phyloP scores from a whole-genome alignment of 805 yeast genomes.

The Saturnispora galanensis region DNA sequence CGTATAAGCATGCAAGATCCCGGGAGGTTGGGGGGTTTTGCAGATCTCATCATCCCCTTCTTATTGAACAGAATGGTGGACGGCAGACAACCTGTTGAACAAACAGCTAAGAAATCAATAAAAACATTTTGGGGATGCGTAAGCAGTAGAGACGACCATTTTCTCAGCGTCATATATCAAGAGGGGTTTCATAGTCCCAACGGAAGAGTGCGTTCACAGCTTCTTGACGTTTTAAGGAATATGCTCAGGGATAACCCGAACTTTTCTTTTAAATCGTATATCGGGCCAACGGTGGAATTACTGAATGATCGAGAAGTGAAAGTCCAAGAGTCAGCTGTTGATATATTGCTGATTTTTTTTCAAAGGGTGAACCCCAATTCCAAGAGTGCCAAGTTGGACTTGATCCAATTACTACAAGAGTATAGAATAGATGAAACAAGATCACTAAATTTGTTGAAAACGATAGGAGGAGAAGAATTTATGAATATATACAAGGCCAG shows the following conservation, averaged over 20 bases:
- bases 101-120: slow-evolving; percentile 41
- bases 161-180: slow-evolving; percentile 36
- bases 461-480: slow-evolving; percentile 18
- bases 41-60: slow-evolving; percentile 40
- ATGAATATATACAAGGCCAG: slow-evolving; percentile 14
- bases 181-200: slow-evolving; percentile 34
- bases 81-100: slow-evolving; percentile 26
- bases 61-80: slow-evolving; percentile 39
- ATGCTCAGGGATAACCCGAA: slow-evolving; percentile 30
- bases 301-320: slow-evolving; percentile 14
- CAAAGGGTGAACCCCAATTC: slow-evolving; percentile 22
- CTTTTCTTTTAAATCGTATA: slow-evolving; percentile 22
- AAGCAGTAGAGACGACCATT: slow-evolving; percentile 20
- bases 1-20: slow-evolving; percentile 50
- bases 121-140: slow-evolving; percentile 42
- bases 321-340: slow-evolving; percentile 15
- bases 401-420: slow-evolving; percentile 31
- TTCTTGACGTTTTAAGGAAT: slow-evolving; percentile 36
- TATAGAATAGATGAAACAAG: slow-evolving; percentile 24
- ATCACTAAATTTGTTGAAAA: slow-evolving; percentile 19
- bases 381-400: slow-evolving; percentile 35
- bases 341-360: slow-evolving; percentile 30
- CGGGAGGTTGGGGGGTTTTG: slow-evolving; percentile 31
- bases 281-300: slow-evolving; percentile 19
- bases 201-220: slow-evolving; percentile 31